Base-by-base conservation (phyloP, 2,329 filamentous ascomycete genomes). In the Cryphonectria radicalis region DNA sequence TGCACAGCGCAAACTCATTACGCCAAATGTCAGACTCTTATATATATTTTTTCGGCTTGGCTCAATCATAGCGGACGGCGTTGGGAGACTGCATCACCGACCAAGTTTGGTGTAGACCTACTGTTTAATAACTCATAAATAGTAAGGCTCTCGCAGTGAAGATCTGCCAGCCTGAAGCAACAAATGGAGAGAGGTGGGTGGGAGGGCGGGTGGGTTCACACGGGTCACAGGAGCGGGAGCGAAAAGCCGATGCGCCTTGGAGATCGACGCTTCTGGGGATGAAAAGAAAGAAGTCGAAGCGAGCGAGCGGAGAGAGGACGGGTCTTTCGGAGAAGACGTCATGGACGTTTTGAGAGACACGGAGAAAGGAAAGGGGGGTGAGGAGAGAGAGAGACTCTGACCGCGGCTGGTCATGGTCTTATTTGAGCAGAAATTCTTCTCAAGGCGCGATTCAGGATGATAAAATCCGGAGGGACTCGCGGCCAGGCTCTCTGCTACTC, bases 11-110 rank as follows among this genome's bases (percentile, higher is more conserved):
- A 68, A 68, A 71, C 50, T 57, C 69, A 67, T 69, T 62, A 72
- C 60, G 69, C 70, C 64, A 68, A 63, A 70, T 32, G 62, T 67
- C 69, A 71, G 69, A 71, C 55, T 64, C 32, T 32, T 32, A 32
- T 32, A 32, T 32, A 32, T 32, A 32, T 73, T 50, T 7, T 50
- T 69, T 69, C 66, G 70, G 70, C 68, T 72, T 70, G 60, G 64
- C 80, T 76, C 78, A 76, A 78, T 80, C 85, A 87, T 86, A 87
- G 85, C 85, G 85, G 84, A 84, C 83, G 84, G 85, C 84, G 85
- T 87, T 87, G 81, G 82, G 79, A 82, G 43, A 73, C 66, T 73
- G 71, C 71, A 73, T 73, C 71, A 67, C 71, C 71, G 70, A 69
- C 65, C 59, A 63, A 70, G 66, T 65, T 67, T 71, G 71, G 71